Evolutionary conservation across 2,329 filamentous ascomycete species (phyloP), one percentile per base, ranked within the genome.

Genomic region (Ceratocystis ficicola): DNA sequence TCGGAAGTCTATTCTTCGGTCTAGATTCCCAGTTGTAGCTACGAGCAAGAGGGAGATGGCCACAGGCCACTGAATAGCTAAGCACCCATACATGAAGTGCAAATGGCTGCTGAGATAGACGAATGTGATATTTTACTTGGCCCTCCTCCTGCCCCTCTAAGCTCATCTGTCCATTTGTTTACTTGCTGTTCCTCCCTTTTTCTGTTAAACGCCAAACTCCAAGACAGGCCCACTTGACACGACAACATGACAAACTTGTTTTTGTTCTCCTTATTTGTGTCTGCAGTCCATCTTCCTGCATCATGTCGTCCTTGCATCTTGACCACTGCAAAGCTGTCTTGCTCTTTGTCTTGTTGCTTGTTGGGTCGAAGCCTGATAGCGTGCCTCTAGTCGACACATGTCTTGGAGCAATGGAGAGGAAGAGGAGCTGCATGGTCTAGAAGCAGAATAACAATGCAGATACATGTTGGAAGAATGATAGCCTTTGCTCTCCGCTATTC

Each of bases 171-270:
- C 1, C 5, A 30, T 30, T 30, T 6, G 30, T 30, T 30, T 30
- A 30, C 30, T 30, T n/a, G 30, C 1, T 30, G 30, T 30, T 30
- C 30, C 30, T 5, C 50, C 20, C 12, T 57, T 30, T 57, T 32
- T 12, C 30, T 7, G n/a, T 17, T 57, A 57, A 17, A 57, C 12
- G 25, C 52, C 52, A 32, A 22, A 25, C 28, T 57, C 28, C 52
- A 57, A 57, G 52, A 57, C 25, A 57, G 48, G 48, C 12, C 52
- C 15, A 57, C 52, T 57, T 32, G 12, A 30, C 52, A 57, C 52
- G 7, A 17, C 30, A 30, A n/a, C 28, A 22, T 32, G 52, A 32
- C 25, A 57, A 22, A 57, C 52, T 32, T 57, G 52, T 57, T 32
- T 57, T 36, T 32, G 25, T 36, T 32, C 32, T 36, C 32, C 32